Evolutionary conservation across 495 filamentous ascomycete species (phyloP).

Genomic region (Apodospora peruviana): DNA sequence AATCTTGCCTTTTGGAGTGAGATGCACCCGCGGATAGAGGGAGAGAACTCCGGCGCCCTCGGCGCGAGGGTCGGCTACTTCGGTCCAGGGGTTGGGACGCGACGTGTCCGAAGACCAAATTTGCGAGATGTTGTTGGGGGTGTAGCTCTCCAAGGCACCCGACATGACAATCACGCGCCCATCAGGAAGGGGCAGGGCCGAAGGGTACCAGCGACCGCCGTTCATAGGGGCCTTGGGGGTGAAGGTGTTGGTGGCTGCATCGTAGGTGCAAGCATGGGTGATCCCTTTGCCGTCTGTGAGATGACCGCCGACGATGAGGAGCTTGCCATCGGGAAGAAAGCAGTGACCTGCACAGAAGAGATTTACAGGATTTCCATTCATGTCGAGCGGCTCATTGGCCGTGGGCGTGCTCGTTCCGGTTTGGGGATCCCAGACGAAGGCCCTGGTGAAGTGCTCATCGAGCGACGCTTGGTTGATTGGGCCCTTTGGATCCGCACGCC

Average conservation of each 20-base stretch:
- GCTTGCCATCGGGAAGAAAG: conserved; percentile 2
- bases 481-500: conserved; percentile 3
- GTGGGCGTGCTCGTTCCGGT: conserved; percentile 2
- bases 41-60: background rate
- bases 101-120: conserved; percentile 2
- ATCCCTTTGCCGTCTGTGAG: conserved; percentile 1
- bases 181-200: conserved; percentile 5
- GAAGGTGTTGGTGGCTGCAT: conserved; percentile 1
- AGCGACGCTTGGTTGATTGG: background rate
- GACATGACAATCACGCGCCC: conserved; percentile 4
- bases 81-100: background rate
- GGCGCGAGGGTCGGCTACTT: conserved; percentile 1
- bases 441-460: conserved; percentile 2
- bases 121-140: conserved; percentile 3
- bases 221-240: background rate
- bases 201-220: conserved; percentile 8
- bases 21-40: background rate
- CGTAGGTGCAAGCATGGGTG: conserved; percentile 2
- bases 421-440: conserved; percentile 6
- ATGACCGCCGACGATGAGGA: conserved; percentile 7
- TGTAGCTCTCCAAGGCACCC: background rate
- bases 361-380: background rate
- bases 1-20: background rate
- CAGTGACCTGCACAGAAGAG: conserved; percentile 6
- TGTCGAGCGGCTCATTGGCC: conserved; percentile 2